Base-by-base conservation (phyloP, 768 basidiomycete genomes). In the Lyophyllum semitale region DNA sequence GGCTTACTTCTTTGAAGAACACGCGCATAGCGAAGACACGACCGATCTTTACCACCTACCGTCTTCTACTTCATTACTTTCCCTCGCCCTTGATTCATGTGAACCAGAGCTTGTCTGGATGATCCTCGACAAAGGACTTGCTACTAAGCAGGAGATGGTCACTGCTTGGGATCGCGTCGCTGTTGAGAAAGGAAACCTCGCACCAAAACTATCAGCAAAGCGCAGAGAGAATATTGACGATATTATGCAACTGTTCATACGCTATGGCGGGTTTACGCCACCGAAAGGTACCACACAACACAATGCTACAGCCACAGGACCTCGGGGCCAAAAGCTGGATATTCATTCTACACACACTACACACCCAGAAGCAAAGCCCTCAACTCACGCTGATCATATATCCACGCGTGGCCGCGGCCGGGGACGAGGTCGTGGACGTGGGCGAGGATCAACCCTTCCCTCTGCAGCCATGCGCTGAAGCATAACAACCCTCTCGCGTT, bases 91-190 rank as follows among this genome's bases (percentile, higher is more conserved):
- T 41, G 74, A 81, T 59, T 86, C 87, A 13, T 67, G 71, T 50
- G 81, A 86, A 62, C 87, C 87, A 9, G 82, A 88, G 60, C 71
- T 84, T 32, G 81, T 88, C 23, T 86, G 81, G 79, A 73, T 81
- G 71, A 69, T 90, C 47, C 78, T 90, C 26, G 79, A 87, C 45
- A 83, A 78, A 41, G 72, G 71, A n/a, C 74, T 89, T 22, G 78
- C 81, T 25, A 74, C 68, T 47, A 57, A 71, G 37, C 65, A 76
- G 17, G 84, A 85, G 25, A 78, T 85, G 51, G 71, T 70, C 55
- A 69, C 78, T 30, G 77, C 77, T 0, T 87, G 83, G 85, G 64
- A 70, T 18, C 74, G 73, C 62, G 70, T 80, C 23, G 78, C 73
- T 11, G 79, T 78, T 30, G 62, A 67, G 6, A 63, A 64, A 59